Evolutionary conservation across 345 rosid genomes (phyloP).

Genomic region (Kernera saxatilis): DNA sequence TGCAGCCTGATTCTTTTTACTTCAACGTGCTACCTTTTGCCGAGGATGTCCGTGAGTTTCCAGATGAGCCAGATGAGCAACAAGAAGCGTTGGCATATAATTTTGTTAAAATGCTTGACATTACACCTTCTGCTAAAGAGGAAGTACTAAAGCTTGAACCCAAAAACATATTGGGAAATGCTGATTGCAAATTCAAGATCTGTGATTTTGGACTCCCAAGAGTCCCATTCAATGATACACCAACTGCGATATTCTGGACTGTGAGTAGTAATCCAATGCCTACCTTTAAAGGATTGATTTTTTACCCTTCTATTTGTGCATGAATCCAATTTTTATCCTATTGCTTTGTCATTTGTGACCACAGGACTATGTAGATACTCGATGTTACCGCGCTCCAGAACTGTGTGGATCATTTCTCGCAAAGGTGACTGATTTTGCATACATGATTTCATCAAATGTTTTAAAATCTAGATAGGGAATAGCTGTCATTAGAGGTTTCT

Average conservation of each 20-base stretch:
- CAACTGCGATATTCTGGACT: constrained; percentile 94
- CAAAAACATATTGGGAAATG: constrained; percentile 88
- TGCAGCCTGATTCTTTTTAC: constrained; percentile 89
- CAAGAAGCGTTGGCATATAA: constrained; percentile 82
- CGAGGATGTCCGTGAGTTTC: constrained; percentile 92
- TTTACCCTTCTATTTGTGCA: neutral
- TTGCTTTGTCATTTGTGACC: constrained; percentile 5
- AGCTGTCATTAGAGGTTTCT: neutral
- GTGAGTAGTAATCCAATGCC: constrained; percentile 35
- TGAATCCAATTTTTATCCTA: neutral
- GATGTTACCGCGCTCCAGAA: constrained; percentile 98
- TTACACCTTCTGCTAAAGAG: constrained; percentile 61
- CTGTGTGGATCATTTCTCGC: constrained; percentile 96
- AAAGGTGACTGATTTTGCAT: constrained; percentile 47
- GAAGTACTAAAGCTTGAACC: constrained; percentile 79
- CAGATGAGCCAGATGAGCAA: constrained; percentile 65
- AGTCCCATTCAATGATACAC: constrained; percentile 91
- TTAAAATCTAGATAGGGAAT: neutral
- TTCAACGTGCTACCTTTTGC: constrained; percentile 82
- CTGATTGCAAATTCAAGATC: constrained; percentile 91
- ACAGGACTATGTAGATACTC: constrained; percentile 94
- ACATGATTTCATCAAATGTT: neutral
- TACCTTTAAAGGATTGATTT: neutral
- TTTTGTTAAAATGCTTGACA: constrained; percentile 80
- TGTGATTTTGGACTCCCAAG: constrained; percentile 99